Percentiles rank a stretch among this genome's conserved stretches.
These are phyloP conservation scores for Misopates orontium DNA, from an alignment of 257 asterid genomes.

Conservation along the genomic window DNA sequence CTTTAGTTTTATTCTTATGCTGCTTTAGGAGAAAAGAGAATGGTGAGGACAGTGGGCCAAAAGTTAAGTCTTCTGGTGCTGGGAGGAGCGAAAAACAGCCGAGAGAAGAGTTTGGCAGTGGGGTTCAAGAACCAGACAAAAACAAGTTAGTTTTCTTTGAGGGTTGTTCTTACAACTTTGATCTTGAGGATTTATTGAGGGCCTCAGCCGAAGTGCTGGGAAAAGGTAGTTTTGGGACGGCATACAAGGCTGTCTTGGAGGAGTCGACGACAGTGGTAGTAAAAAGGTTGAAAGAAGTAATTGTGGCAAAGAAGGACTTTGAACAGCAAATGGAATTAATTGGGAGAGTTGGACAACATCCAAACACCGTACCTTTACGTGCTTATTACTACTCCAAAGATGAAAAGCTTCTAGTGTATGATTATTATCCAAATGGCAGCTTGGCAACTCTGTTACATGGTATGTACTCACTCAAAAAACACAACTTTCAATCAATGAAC, in stretches of 20 bases:
- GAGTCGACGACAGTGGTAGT: slow-evolving; percentile 93
- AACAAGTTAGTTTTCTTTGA: slow-evolving; percentile 91
- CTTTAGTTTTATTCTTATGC: slow-evolving; percentile 48
- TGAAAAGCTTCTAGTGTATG: slow-evolving; percentile 88
- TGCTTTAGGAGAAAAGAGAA: slow-evolving; percentile 51
- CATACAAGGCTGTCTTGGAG: slow-evolving; percentile 89
- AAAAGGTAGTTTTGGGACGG: slow-evolving; percentile 93
- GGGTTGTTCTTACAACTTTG: slow-evolving; percentile 85
- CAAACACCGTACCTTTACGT: slow-evolving; percentile 69
- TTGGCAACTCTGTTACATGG: slow-evolving; percentile 80
- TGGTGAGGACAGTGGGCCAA: slow-evolving; percentile 41
- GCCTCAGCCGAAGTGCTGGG: slow-evolving; percentile 96
- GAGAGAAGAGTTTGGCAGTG: slow-evolving; percentile 86
- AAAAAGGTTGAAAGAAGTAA: slow-evolving; percentile 83
- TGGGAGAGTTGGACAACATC: slow-evolving; percentile 83
- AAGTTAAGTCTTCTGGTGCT: slow-evolving; percentile 51
- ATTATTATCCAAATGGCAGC: slow-evolving; percentile 73
- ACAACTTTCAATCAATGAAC: not conserved
- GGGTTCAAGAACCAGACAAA: slow-evolving; percentile 84
- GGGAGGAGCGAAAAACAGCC: slow-evolving; percentile 69
- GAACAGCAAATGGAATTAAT: slow-evolving; percentile 92
- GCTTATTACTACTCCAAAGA: slow-evolving; percentile 98
- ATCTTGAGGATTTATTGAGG: slow-evolving; percentile 89
- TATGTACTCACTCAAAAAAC: slow-evolving; percentile 26
- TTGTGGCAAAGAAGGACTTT: slow-evolving; percentile 90